These are phyloP conservation scores for Entelexis paramagnoliae DNA, from an alignment of 1,139 yeast species.

Conservation along the genomic window DNA sequence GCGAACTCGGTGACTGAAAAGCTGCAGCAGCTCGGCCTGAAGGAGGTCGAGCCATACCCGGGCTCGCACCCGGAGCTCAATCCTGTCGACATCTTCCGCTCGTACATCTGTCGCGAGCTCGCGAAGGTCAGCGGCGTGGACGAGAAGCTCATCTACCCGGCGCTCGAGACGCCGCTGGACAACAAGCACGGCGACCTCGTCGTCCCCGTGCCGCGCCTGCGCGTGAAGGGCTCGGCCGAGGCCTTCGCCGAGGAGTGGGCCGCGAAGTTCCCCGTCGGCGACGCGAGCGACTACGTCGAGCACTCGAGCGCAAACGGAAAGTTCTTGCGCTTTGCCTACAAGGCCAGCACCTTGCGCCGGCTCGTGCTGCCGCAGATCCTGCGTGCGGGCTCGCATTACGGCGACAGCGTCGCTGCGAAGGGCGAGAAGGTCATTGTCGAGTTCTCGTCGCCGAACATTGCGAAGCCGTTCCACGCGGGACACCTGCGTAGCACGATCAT, in stretches of 20 bases:
- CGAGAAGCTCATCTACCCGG: slow-evolving; percentile 58
- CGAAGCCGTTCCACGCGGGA: slow-evolving; percentile 99
- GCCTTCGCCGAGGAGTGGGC: slow-evolving; percentile 83
- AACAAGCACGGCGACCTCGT: slow-evolving; percentile 88
- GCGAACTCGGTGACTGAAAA: slow-evolving; percentile 26
- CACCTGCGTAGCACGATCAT: slow-evolving; percentile 95
- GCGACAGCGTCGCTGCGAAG: slow-evolving; percentile 63
- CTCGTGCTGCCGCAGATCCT: slow-evolving; percentile 65
- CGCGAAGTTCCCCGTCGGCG: slow-evolving; percentile 31
- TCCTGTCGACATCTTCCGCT: slow-evolving; percentile 74
- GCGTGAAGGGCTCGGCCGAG: slow-evolving; percentile 63
- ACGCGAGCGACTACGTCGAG: slow-evolving; percentile 49
- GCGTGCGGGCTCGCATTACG: slow-evolving; percentile 50
- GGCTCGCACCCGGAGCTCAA: slow-evolving; percentile 63
- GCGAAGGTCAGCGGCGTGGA: slow-evolving; percentile 65
- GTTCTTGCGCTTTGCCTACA: slow-evolving; percentile 80
- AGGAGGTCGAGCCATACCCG: slow-evolving; percentile 28
- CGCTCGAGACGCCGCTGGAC: slow-evolving; percentile 79
- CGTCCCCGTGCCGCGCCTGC: slow-evolving; percentile 85
- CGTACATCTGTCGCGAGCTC: slow-evolving; percentile 74
- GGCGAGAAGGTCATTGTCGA: slow-evolving; percentile 71
- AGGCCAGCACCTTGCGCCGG: slow-evolving; percentile 52
- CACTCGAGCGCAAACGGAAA: slow-evolving; percentile 80
- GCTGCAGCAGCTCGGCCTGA: slow-evolving; percentile 29
- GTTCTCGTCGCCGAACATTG: slow-evolving; percentile 95